Conservation (phyloP, 257 asterid species). For the Penstemon davidsonii region DNA sequence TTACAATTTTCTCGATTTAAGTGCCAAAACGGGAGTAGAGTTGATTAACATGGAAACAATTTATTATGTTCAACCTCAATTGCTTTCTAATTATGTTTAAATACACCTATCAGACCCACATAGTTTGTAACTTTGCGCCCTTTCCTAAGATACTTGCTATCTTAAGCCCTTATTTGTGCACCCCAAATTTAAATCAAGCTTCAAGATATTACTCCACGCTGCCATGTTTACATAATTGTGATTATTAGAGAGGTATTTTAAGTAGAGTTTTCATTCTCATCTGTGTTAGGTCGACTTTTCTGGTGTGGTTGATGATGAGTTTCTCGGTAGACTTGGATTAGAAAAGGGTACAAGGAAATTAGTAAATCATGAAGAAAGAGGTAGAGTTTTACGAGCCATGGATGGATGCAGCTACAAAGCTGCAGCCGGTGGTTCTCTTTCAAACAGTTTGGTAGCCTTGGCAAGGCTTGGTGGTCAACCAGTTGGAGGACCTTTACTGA, state of each 20-base stretch:
- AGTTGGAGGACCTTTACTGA: conserved; percentile 67
- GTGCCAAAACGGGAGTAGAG: not conserved
- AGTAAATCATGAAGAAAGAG: conserved; percentile 93
- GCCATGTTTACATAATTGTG: not conserved
- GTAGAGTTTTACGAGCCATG: conserved; percentile 86
- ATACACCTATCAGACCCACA: not conserved
- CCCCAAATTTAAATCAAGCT: no score
- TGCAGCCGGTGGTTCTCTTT: conserved; percentile 99
- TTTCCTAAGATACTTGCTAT: no score
- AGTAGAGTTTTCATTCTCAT: conserved; percentile 17
- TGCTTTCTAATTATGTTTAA: not conserved
- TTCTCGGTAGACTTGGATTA: conserved; percentile 68
- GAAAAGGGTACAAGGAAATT: conserved; percentile 90
- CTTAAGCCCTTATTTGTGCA: no score
- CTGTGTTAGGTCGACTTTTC: conserved; percentile 86
- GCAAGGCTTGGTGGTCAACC: conserved; percentile 90
- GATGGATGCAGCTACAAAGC: conserved; percentile 98
- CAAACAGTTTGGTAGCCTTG: conserved; percentile 90
- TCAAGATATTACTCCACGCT: no score
- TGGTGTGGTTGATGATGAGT: conserved; percentile 81
- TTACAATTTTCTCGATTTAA: not conserved
- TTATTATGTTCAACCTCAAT: not conserved
- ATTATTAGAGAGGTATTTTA: conserved; percentile 2
- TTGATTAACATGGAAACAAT: not conserved
- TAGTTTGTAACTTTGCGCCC: no score